phyloP scores from a whole-genome alignment of 176 grass and related monocot genomes.

The Rhynchospora breviuscula region DNA sequence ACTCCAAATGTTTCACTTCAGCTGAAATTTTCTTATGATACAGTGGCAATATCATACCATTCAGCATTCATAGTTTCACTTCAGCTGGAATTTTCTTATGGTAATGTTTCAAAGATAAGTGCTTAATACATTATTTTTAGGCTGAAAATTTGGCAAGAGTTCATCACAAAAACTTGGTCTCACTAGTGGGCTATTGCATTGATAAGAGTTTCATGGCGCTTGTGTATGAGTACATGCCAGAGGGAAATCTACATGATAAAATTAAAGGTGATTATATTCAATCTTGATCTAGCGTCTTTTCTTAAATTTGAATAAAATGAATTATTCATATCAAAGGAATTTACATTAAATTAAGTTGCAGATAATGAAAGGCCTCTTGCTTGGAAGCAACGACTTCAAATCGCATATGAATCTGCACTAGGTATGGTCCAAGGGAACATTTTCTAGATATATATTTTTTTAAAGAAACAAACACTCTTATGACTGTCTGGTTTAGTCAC shows the following conservation, averaged over 20 bases:
- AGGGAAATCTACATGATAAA: conserved; percentile 30
- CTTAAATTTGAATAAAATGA: too few relatives aligned
- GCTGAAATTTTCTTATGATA: too few relatives aligned
- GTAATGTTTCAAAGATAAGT: too few relatives aligned
- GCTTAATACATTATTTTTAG: conserved; percentile 15
- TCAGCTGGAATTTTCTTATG: too few relatives aligned
- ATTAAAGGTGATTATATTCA: conserved; percentile 32
- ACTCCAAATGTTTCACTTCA: too few relatives aligned
- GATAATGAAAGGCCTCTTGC: background rate
- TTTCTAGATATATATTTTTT: too few relatives aligned
- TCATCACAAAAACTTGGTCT: conserved; percentile 48
- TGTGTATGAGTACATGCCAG: conserved; percentile 42
- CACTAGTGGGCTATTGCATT: conserved; percentile 44
- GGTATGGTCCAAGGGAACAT: conserved; percentile 1
- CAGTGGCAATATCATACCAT: too few relatives aligned
- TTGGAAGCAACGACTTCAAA: conserved; percentile 31
- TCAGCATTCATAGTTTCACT: too few relatives aligned
- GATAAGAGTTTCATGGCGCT: conserved; percentile 28
- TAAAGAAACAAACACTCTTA: too few relatives aligned
- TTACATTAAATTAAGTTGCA: background rate
- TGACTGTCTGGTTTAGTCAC: too few relatives aligned
- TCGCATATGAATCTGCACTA: conserved; percentile 36
- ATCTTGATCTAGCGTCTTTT: too few relatives aligned
- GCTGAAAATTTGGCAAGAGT: conserved; percentile 29
- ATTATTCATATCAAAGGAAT: too few relatives aligned